These are phyloP conservation scores for Cenchrus purpureus DNA, from an alignment of 176 grass and related monocot species.

Conservation along the genomic window DNA sequence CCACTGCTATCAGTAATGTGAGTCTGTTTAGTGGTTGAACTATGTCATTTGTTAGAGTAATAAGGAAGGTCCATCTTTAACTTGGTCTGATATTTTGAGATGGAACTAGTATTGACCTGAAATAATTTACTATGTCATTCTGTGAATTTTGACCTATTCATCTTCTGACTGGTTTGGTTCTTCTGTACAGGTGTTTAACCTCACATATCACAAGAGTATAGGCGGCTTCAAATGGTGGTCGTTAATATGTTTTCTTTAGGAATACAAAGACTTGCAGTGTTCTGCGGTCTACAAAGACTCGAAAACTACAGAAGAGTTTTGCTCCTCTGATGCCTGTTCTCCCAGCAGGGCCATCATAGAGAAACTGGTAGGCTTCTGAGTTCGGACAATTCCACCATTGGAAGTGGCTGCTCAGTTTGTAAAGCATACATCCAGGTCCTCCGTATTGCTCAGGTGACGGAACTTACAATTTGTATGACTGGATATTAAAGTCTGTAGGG, in stretches of 20 bases:
- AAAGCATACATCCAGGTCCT: too few relatives aligned
- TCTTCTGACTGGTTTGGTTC: slow-evolving; percentile 31
- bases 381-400: too few relatives aligned
- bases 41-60: not conserved
- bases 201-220: slow-evolving; percentile 46
- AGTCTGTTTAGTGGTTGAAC: not conserved
- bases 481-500: slow-evolving; percentile 34
- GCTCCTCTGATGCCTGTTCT: slow-evolving; percentile 14
- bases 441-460: not conserved
- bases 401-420: too few relatives aligned
- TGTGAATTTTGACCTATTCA: slow-evolving; percentile 6
- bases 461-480: slow-evolving; percentile 46
- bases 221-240: slow-evolving; percentile 45
- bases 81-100: not conserved
- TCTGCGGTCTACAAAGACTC: slow-evolving; percentile 33
- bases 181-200: slow-evolving; percentile 60
- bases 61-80: not conserved
- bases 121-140: not conserved
- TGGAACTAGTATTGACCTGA: not conserved
- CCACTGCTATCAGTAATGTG: not conserved
- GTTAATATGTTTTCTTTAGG: slow-evolving; percentile 59
- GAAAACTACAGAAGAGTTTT: slow-evolving; percentile 37
- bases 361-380: slow-evolving; percentile 7
- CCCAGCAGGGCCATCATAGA: slow-evolving; percentile 17
- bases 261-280: slow-evolving; percentile 44